Percentiles rank a stretch among this genome's conserved stretches.
Evolutionary conservation across 441 rosid genomes (phyloP).

Genomic region (Populus hybrid): DNA sequence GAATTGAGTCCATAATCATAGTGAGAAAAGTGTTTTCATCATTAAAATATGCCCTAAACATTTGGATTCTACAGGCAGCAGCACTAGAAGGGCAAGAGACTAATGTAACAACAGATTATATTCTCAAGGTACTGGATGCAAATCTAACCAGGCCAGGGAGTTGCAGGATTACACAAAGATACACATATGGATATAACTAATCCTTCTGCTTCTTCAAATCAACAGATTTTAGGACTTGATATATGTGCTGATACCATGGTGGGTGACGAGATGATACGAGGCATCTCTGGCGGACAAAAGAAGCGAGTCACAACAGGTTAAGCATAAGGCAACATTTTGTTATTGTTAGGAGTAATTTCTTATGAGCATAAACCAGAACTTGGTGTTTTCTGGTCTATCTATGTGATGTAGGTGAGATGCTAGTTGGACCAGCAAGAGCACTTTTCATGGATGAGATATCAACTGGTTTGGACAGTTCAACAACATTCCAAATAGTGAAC

Average conservation of each 20-base stretch:
- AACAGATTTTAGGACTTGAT: slow-evolving; percentile 68
- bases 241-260: slow-evolving; percentile 54
- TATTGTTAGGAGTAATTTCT: neutral
- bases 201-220: neutral
- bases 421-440: too few relatives aligned
- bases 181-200: too few relatives aligned
- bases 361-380: neutral
- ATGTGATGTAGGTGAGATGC: too few relatives aligned
- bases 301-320: slow-evolving; percentile 64
- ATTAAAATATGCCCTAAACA: neutral
- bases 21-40: neutral
- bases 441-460: too few relatives aligned
- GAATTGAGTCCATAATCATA: neutral
- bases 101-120: slow-evolving; percentile 50
- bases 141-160: neutral
- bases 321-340: neutral
- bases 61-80: slow-evolving; percentile 40
- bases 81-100: slow-evolving; percentile 51
- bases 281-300: slow-evolving; percentile 51
- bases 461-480: too few relatives aligned
- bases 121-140: slow-evolving; percentile 38
- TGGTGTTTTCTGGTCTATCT: neutral
- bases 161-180: neutral
- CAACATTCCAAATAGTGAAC: slow-evolving; percentile 9
- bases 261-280: slow-evolving; percentile 63